Percentiles rank a stretch among this genome's conserved stretches.
Evolutionary conservation across 495 filamentous ascomycete genomes (phyloP).

Genomic region (Clavariopsis aquatica): DNA sequence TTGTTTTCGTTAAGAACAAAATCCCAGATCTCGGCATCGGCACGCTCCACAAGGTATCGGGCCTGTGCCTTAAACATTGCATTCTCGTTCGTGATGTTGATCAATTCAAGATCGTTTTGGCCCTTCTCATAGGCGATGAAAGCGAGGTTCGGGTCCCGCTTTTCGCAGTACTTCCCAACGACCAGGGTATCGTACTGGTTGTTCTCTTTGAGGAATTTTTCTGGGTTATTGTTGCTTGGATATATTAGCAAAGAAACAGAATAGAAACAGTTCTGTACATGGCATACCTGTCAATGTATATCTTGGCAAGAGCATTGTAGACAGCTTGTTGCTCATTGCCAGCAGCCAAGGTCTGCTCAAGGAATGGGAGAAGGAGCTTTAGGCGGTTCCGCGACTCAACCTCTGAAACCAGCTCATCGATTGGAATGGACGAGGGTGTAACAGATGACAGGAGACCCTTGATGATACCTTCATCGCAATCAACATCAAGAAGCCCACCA

Average conservation of each 20-base stretch:
- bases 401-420: slow-evolving; percentile 92
- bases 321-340: slow-evolving; percentile 98
- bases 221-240: slow-evolving; percentile 98
- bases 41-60: slow-evolving; percentile 88
- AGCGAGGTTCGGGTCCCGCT: slow-evolving; percentile 95
- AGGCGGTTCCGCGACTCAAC: slow-evolving; percentile 94
- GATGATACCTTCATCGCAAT: slow-evolving; percentile 95
- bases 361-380: slow-evolving; percentile 93
- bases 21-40: slow-evolving; percentile 86
- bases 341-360: slow-evolving; percentile 84
- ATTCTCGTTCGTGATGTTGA: slow-evolving; percentile 98
- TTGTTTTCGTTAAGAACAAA: slow-evolving; percentile 97
- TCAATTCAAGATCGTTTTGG: slow-evolving; percentile 94
- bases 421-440: slow-evolving; percentile 80
- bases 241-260: too few species aligned
- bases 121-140: slow-evolving; percentile 96
- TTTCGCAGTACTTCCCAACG: slow-evolving; percentile 98
- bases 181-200: slow-evolving; percentile 90
- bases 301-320: slow-evolving; percentile 98
- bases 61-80: slow-evolving; percentile 98
- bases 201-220: slow-evolving; percentile 98
- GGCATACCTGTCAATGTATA: slow-evolving; percentile 99
- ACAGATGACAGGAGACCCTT: slow-evolving; percentile 89
- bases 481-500: slow-evolving; percentile 93
- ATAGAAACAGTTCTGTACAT: too few species aligned